Percentiles rank a stretch among this genome's conserved stretches.
Conservation (phyloP, 192 early-diverging fungal species). For the Linnemannia hyalina region DNA sequence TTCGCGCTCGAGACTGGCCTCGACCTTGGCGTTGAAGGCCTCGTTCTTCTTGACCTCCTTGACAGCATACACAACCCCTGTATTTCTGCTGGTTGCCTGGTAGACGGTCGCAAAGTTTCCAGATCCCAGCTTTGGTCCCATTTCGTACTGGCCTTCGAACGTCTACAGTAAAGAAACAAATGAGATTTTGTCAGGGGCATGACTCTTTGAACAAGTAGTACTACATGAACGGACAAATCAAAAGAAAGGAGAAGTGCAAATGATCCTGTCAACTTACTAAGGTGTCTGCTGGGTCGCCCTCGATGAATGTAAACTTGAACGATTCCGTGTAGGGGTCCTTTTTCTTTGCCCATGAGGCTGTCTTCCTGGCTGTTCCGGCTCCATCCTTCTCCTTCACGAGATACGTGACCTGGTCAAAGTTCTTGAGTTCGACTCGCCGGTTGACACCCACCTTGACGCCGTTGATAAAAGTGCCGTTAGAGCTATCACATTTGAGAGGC, state of each 20-base stretch:
- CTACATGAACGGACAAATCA: neutral
- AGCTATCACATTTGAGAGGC: constrained; percentile 48
- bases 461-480: constrained; percentile 82
- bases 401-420: constrained; percentile 75
- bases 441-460: constrained; percentile 64
- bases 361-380: neutral
- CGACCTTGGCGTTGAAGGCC: constrained; percentile 75
- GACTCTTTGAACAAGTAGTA: neutral
- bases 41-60: constrained; percentile 83
- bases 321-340: neutral
- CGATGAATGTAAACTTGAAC: constrained; percentile 37
- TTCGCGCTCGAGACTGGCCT: constrained; percentile 72
- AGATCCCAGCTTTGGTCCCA: constrained; percentile 47
- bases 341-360: neutral
- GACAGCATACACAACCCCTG: constrained; percentile 73
- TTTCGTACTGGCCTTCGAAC: constrained; percentile 51
- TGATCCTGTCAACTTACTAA: constrained; percentile 15
- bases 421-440: constrained; percentile 63
- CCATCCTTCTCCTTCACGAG: constrained; percentile 43
- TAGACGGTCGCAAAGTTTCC: constrained; percentile 79
- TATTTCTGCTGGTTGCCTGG: constrained; percentile 62
- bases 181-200: neutral
- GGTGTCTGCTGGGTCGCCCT: constrained; percentile 43
- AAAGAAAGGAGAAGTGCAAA: neutral
- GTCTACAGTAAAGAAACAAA: constrained; percentile 28